phyloP scores from a whole-genome alignment of 352 stramenopile species.

The Synura sp. region DNA sequence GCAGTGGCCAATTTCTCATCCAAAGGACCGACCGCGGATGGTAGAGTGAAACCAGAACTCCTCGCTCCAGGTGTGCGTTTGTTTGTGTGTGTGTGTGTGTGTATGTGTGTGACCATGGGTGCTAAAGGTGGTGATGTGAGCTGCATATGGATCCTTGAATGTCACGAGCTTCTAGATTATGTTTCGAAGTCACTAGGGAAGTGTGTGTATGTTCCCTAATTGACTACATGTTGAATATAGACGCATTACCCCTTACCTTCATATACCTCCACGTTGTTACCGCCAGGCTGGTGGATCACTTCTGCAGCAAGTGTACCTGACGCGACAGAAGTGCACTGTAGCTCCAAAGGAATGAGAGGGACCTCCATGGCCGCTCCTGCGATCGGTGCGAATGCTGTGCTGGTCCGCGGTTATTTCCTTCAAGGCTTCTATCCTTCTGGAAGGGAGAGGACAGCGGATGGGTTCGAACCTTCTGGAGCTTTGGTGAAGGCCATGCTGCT shows the following conservation, averaged over 20 bases:
- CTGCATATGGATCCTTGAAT: too few relatives aligned
- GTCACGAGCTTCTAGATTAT: too few relatives aligned
- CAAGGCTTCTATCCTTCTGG: neutral
- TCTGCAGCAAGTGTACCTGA: neutral
- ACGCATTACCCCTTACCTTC: too few relatives aligned
- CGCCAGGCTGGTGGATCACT: neutral
- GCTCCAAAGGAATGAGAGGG: slow-evolving; percentile 43
- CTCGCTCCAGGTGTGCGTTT: slow-evolving; percentile 46
- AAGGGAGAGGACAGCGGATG: slow-evolving; percentile 45
- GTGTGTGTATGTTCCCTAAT: neutral
- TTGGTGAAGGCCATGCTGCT: slow-evolving; percentile 68
- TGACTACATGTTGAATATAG: too few relatives aligned
- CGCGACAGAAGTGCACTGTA: neutral
- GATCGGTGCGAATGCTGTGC: slow-evolving; percentile 64
- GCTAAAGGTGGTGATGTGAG: too few relatives aligned
- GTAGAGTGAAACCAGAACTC: slow-evolving; percentile 50
- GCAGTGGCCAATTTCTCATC: neutral
- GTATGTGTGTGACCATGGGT: too few relatives aligned
- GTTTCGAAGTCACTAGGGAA: too few relatives aligned
- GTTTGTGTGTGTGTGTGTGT: neutral
- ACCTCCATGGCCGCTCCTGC: slow-evolving; percentile 74
- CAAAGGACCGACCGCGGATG: slow-evolving; percentile 46
- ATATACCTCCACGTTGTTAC: too few relatives aligned
- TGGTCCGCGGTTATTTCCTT: slow-evolving; percentile 72
- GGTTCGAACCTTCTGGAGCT: slow-evolving; percentile 56